A percentile compares a stretch with the other conserved stretches of the same genome.
phyloP scores from a whole-genome alignment of 1,284 basidiomycete species.

The Apiotrichum veenhuisii region DNA sequence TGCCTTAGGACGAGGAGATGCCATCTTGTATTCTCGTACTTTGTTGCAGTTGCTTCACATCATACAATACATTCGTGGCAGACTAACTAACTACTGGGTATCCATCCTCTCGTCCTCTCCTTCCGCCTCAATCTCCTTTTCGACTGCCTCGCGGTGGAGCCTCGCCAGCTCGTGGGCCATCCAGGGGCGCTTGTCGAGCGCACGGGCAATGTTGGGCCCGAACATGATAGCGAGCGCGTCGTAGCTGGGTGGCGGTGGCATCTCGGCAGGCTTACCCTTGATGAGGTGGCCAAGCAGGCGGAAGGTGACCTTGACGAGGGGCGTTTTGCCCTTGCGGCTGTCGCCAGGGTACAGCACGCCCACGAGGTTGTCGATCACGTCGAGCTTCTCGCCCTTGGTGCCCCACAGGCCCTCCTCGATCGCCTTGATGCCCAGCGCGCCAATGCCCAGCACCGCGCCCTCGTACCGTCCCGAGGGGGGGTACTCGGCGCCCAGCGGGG shows the following conservation, averaged over 20 bases:
- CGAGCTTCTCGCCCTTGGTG: conserved; percentile 26
- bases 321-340: conserved; percentile 27
- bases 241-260: conserved; percentile 16
- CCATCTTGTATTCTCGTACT: too few relatives aligned
- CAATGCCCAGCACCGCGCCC: conserved; percentile 78
- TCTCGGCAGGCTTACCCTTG: conserved; percentile 17
- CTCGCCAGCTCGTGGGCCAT: conserved; percentile 29
- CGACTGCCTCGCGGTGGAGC: conserved; percentile 15
- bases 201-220: conserved; percentile 28
- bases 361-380: conserved; percentile 30
- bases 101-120: conserved; percentile 2
- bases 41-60: too few relatives aligned
- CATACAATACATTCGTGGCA: too few relatives aligned
- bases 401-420: conserved; percentile 65
- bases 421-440: conserved; percentile 76
- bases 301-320: conserved; percentile 32
- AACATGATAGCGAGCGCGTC: conserved; percentile 26
- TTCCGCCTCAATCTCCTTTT: not conserved
- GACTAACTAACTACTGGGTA: not conserved
- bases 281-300: conserved; percentile 18
- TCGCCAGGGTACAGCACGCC: conserved; percentile 34
- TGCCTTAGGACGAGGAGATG: too few relatives aligned
- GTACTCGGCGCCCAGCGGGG: conserved; percentile 36
- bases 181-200: conserved; percentile 37
- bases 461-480: conserved; percentile 65